Conservation (phyloP, 1,284 basidiomycete species). For the Vanrija humicola region DNA sequence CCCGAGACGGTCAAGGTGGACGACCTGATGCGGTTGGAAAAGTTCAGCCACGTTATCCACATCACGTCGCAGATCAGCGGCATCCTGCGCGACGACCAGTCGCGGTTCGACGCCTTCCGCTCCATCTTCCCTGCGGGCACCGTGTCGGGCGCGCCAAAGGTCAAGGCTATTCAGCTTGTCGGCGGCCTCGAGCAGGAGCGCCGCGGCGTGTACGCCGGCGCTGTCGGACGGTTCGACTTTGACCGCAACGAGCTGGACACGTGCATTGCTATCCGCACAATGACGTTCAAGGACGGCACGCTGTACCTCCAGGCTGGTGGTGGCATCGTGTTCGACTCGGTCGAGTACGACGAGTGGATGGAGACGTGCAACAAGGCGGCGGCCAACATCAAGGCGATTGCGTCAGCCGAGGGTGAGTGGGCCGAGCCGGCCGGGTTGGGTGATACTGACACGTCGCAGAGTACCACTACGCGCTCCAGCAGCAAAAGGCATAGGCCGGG, state of each 20-base stretch:
- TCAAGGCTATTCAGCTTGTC: constrained; percentile 95
- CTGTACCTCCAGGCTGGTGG: constrained; percentile 90
- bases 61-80: constrained; percentile 95
- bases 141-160: constrained; percentile 98
- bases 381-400: constrained; percentile 79
- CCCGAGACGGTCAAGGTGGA: constrained; percentile 95
- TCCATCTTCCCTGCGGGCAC: constrained; percentile 99
- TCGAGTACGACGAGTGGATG: constrained; percentile 93
- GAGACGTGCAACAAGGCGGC: constrained; percentile 95
- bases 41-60: constrained; percentile 98
- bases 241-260: constrained; percentile 94
- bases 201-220: constrained; percentile 93
- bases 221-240: constrained; percentile 96
- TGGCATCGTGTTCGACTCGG: constrained; percentile 95
- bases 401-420: constrained; percentile 79
- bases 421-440: not conserved
- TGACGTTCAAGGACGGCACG: constrained; percentile 90
- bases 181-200: constrained; percentile 82
- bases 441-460: not conserved
- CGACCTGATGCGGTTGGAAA: constrained; percentile 88
- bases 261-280: constrained; percentile 97
- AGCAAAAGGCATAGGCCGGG: not conserved
- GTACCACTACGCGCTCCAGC: not conserved
- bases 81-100: constrained; percentile 72
- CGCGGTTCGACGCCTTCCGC: constrained; percentile 94